Evolutionary conservation across 2,329 filamentous ascomycete genomes (phyloP).

Genomic region (Bisporella sp.): DNA sequence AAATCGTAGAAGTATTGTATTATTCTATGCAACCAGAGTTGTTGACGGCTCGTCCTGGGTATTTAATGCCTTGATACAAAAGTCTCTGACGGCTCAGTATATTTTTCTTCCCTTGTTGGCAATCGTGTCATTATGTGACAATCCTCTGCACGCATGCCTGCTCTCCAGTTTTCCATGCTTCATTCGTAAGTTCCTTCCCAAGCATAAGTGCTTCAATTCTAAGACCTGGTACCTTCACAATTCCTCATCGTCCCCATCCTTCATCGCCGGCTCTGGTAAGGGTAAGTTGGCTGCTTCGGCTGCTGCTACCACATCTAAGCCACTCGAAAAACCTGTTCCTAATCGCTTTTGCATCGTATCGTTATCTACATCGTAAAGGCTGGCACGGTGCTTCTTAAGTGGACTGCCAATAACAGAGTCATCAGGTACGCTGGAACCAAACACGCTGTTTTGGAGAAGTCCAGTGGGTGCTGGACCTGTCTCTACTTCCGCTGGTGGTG

Average conservation of each 20-base stretch:
- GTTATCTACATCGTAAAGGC: conserved; percentile 42
- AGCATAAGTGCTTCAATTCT: background rate
- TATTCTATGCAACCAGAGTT: too few species aligned
- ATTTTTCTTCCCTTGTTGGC: too few species aligned
- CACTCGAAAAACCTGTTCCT: conserved; percentile 15
- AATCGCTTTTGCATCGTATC: conserved; percentile 26
- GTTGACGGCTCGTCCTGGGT: too few species aligned
- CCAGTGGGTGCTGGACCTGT: conserved; percentile 27
- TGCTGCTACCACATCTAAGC: conserved; percentile 19
- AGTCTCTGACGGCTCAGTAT: too few species aligned
- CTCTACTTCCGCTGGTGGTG: conserved; percentile 34
- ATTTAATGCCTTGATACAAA: too few species aligned
- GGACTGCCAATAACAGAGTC: conserved; percentile 57
- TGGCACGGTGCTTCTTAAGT: conserved; percentile 68
- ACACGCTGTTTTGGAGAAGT: conserved; percentile 28
- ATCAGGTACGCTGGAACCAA: conserved; percentile 36
- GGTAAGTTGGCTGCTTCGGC: conserved; percentile 24
- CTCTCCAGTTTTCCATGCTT: too few species aligned
- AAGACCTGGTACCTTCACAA: conserved; percentile 1
- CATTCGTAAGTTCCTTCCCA: too few species aligned
- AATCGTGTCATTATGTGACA: too few species aligned
- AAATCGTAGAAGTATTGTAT: too few species aligned
- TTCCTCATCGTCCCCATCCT: conserved; percentile 18
- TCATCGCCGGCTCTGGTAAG: conserved; percentile 15
- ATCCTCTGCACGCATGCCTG: too few species aligned